Percentiles rank a stretch among this genome's conserved stretches.
Evolutionary conservation across 768 basidiomycete genomes (phyloP).

Genomic region (Tephrocybe sp.): DNA sequence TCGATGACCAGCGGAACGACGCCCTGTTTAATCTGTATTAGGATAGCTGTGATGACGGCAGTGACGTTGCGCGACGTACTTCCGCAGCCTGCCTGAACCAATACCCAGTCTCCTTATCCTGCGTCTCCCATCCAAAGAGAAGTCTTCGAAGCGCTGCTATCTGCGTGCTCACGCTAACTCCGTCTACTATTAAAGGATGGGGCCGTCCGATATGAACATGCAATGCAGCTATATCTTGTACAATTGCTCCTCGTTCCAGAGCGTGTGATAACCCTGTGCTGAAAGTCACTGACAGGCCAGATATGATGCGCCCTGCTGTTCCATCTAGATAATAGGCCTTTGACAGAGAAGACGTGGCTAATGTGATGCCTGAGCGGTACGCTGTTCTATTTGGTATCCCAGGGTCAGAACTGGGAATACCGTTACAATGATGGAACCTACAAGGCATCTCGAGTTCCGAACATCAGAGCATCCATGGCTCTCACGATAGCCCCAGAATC

Average conservation of each 20-base stretch:
- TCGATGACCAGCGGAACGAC: constrained; percentile 66
- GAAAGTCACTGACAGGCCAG: constrained; percentile 64
- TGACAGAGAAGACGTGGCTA: constrained; percentile 51
- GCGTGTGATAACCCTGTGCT: constrained; percentile 55
- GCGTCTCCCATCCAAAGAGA: constrained; percentile 52
- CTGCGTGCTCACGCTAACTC: constrained; percentile 63
- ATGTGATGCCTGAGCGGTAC: constrained; percentile 65
- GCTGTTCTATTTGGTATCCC: constrained; percentile 45
- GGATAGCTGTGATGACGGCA: constrained; percentile 1
- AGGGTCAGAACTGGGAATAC: background rate
- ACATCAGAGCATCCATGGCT: constrained; percentile 71
- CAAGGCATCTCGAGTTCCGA: constrained; percentile 73
- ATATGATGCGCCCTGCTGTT: constrained; percentile 43
- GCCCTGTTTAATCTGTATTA: constrained; percentile 38
- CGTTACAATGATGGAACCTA: constrained; percentile 35
- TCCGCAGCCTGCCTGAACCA: constrained; percentile 61
- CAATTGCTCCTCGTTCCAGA: constrained; percentile 58
- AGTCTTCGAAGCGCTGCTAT: constrained; percentile 63
- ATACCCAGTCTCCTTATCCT: constrained; percentile 45
- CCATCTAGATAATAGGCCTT: constrained; percentile 41
- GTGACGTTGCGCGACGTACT: constrained; percentile 28
- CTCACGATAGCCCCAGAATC: constrained; percentile 54
- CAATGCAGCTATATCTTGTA: constrained; percentile 61
- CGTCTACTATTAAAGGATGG: constrained; percentile 31
- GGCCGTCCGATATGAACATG: constrained; percentile 56